Evolutionary conservation across 805 yeast genomes (phyloP), one percentile per base, ranked within the genome.

Genomic region (Isabelozyma rhagii): DNA sequence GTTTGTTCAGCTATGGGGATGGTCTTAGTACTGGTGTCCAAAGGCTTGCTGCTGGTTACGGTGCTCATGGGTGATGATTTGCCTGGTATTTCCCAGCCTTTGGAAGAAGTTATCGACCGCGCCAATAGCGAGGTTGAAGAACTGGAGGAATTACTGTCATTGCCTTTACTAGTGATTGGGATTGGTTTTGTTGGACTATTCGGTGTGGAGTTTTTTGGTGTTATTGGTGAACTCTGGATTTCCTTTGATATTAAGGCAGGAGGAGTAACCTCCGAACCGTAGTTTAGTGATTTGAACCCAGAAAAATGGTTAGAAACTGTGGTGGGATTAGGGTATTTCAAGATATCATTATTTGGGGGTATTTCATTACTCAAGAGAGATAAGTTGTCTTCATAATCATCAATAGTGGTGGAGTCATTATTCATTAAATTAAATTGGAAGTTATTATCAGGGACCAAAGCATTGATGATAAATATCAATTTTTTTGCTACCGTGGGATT

Each of bases 401-500:
- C 28, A 25, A 27, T 25, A 18, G 18, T 15, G 7, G 31, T 15
- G 36, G 44, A 41, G 15, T 44, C 18, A 8, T 38, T 18, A 9
- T 42, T 34, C 29, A 39, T 43, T 10, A 50, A 36, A 8, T 21
- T 15, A n/a, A 15, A 15, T 25, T 42, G 47, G 13, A 53, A 47
- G 27, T 57, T 57, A 36, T 64, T 68, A 54, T 73, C 72, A 1
- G 80, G 77, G 14, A 82, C 61, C 25, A 82, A 50, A 0, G 81
- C 85, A 47, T 80, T 73, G 8, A 82, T 53, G 7, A 82, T 77
- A 49, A 80, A 82, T 0, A 82, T 67, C 48, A 82, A 64, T 57
- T 81, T 81, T 55, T 82, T 83, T 1, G 86, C 84, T 8, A 82
- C 83, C 7, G 77, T 77, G 36, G 83, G 80, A 57, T 82, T 82